These are phyloP conservation scores for Phlyctochytrium planicorne DNA, from an alignment of 192 early-diverging fungal species.

Conservation along the genomic window DNA sequence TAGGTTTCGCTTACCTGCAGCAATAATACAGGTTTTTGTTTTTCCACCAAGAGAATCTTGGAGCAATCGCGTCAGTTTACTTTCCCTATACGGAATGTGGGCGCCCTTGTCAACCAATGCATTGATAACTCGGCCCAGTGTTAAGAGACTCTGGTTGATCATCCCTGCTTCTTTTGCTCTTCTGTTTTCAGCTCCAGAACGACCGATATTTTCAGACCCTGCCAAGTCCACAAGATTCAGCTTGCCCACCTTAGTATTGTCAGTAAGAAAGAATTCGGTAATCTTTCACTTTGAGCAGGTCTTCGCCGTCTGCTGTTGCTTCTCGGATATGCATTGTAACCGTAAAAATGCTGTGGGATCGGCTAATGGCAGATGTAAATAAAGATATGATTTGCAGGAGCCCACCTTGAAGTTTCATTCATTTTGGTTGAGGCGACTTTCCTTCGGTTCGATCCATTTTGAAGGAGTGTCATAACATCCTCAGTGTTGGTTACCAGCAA, in stretches of 20 bases:
- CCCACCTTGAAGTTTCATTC: constrained; percentile 83
- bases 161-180: constrained; percentile 84
- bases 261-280: neutral
- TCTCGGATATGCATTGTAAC: constrained; percentile 90
- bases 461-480: constrained; percentile 73
- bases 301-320: constrained; percentile 74
- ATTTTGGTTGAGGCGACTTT: constrained; percentile 82
- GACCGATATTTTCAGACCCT: constrained; percentile 89
- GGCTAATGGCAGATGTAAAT: constrained; percentile 47
- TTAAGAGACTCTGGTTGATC: constrained; percentile 91
- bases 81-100: constrained; percentile 95
- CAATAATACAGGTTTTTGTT: constrained; percentile 95
- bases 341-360: constrained; percentile 92
- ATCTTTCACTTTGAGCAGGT: constrained; percentile 68
- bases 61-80: constrained; percentile 86
- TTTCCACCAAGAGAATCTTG: constrained; percentile 87
- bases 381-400: neutral
- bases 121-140: constrained; percentile 95
- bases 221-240: constrained; percentile 96
- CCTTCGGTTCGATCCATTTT: constrained; percentile 70
- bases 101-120: constrained; percentile 76
- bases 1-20: constrained; percentile 52
- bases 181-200: constrained; percentile 80
- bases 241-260: constrained; percentile 69
- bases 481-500: constrained; percentile 66